Conservation (phyloP, 2,329 filamentous ascomycete species). For the Phialophora verrucosa region DNA sequence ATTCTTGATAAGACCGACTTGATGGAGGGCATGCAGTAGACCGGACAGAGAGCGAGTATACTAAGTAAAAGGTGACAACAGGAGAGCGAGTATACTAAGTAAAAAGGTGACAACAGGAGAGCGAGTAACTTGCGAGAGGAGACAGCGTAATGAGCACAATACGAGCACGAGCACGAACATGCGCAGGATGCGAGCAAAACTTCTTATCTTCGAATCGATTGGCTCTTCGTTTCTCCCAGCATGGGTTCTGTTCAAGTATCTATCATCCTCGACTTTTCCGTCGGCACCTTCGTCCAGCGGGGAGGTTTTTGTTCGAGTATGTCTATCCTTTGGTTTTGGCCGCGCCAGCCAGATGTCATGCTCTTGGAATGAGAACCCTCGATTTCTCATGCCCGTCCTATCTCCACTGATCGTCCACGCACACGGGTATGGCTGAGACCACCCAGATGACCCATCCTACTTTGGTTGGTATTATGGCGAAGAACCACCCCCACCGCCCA, state of each 20-base stretch:
- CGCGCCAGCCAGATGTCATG: neutral
- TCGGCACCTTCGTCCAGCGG: neutral
- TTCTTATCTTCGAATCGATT: neutral
- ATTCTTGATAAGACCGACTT: slow-evolving; percentile 85
- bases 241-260: neutral
- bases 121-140: neutral
- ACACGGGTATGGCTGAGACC: too few relatives aligned
- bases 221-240: neutral
- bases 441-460: neutral
- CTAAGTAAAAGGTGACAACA: neutral
- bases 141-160: neutral
- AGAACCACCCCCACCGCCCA: neutral
- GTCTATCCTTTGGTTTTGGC: neutral
- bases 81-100: neutral
- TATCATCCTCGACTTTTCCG: neutral
- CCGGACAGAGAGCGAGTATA: too few relatives aligned
- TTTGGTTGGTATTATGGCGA: neutral
- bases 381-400: neutral
- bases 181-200: neutral
- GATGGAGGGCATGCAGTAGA: slow-evolving; percentile 86
- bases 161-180: neutral
- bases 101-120: too few relatives aligned
- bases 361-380: neutral
- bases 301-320: neutral
- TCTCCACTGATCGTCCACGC: neutral